Evolutionary conservation across 352 stramenopile species (phyloP).

Genomic region (Globisporangium paddicum): DNA sequence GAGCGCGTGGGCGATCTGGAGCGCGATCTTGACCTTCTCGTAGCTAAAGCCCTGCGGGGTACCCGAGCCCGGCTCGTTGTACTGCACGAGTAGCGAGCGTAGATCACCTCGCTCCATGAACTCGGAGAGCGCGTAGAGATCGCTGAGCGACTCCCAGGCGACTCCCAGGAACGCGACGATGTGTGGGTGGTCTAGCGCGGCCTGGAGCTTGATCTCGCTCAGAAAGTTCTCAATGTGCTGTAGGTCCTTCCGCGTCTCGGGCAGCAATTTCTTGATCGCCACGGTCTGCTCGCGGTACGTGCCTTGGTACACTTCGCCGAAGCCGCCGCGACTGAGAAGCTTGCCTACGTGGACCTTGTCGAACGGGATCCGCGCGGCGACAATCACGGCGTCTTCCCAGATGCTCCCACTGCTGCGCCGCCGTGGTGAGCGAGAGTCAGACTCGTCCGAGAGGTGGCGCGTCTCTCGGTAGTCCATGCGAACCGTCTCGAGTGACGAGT

Average conservation of each 20-base stretch:
- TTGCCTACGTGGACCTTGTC: constrained; percentile 29
- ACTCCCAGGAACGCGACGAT: constrained; percentile 53
- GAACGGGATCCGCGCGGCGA: constrained; percentile 31
- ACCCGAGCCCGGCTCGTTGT: constrained; percentile 3
- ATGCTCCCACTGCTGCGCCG: constrained; percentile 12
- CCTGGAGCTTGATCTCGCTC: constrained; percentile 35
- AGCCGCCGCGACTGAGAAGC: constrained; percentile 28
- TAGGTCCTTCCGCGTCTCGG: constrained; percentile 37
- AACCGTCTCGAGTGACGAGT: constrained; percentile 7
- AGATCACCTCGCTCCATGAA: constrained; percentile 57
- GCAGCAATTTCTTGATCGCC: constrained; percentile 34
- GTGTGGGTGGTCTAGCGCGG: constrained; percentile 41
- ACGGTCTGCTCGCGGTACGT: constrained; percentile 28
- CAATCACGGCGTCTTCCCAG: constrained; percentile 32
- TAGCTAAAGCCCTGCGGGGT: constrained; percentile 18
- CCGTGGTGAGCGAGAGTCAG: not conserved
- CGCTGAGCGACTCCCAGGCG: constrained; percentile 44
- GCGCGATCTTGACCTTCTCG: constrained; percentile 33
- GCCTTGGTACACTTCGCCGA: constrained; percentile 33
- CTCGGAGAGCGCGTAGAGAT: constrained; percentile 46
- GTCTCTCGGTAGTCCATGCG: not conserved
- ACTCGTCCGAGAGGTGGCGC: constrained; percentile 7
- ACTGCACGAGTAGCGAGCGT: constrained; percentile 27
- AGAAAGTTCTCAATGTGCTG: constrained; percentile 33
- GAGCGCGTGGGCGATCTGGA: constrained; percentile 36